Evolutionary conservation across 2,329 filamentous ascomycete genomes (phyloP).

Genomic region (Apiospora aurea): DNA sequence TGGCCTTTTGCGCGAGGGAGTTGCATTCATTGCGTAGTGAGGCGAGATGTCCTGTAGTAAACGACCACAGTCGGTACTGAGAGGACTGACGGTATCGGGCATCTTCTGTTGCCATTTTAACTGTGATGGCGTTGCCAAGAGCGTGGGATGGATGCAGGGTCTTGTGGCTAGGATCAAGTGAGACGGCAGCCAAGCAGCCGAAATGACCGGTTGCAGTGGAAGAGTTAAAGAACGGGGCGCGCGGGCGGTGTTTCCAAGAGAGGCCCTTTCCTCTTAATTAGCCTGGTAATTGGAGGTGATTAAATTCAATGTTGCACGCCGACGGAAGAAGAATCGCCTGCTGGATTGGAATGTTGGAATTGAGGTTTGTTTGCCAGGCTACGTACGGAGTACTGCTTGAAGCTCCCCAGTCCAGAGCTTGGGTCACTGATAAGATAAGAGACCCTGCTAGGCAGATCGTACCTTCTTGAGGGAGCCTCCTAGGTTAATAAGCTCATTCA

Average conservation of each 20-base stretch:
- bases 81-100: conserved; percentile 88
- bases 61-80: conserved; percentile 93
- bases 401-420: conserved; percentile 3
- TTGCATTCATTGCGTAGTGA: conserved; percentile 82
- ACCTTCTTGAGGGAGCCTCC: neutral
- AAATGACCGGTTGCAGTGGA: neutral
- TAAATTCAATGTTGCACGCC: neutral
- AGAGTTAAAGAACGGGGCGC: neutral
- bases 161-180: neutral
- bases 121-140: neutral
- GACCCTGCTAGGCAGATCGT: neutral
- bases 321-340: neutral
- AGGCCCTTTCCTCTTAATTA: neutral
- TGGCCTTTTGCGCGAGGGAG: conserved; percentile 71
- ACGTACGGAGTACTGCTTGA: neutral
- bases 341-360: neutral
- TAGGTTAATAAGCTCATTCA: neutral
- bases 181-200: neutral
- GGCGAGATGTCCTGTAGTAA: conserved; percentile 75
- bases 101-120: conserved; percentile 80
- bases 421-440: conserved; percentile 19
- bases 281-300: neutral
- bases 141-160: neutral
- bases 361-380: neutral
- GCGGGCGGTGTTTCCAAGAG: neutral